Evolutionary conservation across 164 flowering plant genomes (phyloP).

Genomic region (Annona squamosa): DNA sequence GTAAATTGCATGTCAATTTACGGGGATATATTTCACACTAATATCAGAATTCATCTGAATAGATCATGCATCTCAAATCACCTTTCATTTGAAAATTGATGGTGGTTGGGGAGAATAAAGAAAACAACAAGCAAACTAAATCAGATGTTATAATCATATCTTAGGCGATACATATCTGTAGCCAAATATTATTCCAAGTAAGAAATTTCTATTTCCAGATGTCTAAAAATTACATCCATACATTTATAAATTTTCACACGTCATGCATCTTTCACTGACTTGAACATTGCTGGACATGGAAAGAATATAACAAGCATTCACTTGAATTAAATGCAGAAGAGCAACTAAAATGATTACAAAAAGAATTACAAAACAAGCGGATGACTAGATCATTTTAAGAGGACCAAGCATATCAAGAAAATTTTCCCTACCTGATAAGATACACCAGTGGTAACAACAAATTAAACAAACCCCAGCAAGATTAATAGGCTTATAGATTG

Average conservation of each 20-base stretch:
- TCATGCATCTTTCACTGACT: not conserved
- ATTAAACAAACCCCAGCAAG: conserved; percentile 69
- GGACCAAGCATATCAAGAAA: not conserved
- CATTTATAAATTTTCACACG: not conserved
- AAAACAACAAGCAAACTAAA: no score
- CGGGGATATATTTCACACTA: no score
- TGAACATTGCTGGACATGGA: not conserved
- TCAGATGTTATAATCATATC: no score
- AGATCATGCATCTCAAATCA: no score
- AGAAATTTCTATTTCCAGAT: not conserved
- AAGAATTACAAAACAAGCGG: not conserved
- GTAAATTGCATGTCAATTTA: no score
- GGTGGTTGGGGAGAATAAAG: no score
- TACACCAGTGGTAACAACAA: conserved; percentile 62
- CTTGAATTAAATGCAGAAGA: not conserved
- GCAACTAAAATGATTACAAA: not conserved
- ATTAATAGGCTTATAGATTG: conserved; percentile 61
- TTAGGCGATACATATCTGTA: not conserved
- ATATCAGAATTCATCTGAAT: no score
- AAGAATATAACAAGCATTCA: not conserved
- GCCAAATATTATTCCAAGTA: not conserved
- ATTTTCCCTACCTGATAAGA: conserved; percentile 68
- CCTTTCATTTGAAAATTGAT: no score
- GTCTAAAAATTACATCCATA: not conserved
- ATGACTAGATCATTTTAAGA: not conserved